Evolutionary conservation across 805 yeast genomes (phyloP).

Genomic region (Maudiozyma bulderi): DNA sequence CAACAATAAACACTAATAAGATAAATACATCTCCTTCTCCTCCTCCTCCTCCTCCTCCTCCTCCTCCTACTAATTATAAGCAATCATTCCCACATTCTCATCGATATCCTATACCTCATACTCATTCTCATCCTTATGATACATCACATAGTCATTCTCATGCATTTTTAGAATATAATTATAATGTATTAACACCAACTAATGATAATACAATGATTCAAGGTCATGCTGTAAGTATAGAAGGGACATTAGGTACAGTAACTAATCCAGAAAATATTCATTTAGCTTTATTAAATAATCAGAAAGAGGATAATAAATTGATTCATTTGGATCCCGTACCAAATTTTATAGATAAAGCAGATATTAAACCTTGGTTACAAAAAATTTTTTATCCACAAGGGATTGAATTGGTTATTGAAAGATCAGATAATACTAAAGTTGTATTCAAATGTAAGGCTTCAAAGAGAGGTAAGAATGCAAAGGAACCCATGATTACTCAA

Average conservation of each 20-base stretch:
- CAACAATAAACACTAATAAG: neutral
- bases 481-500: neutral
- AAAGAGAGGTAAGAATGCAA: slow-evolving; percentile 19
- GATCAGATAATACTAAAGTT: slow-evolving; percentile 52
- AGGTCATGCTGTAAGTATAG: neutral
- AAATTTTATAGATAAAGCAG: slow-evolving; percentile 34
- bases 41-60: no score
- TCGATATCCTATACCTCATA: neutral
- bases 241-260: slow-evolving; percentile 1
- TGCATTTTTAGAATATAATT: slow-evolving; percentile 1
- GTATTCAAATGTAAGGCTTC: slow-evolving; percentile 51
- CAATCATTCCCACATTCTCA: neutral
- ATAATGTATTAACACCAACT: neutral
- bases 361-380: slow-evolving; percentile 56
- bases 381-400: slow-evolving; percentile 39
- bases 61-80: neutral
- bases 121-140: slow-evolving; percentile 5
- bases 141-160: neutral
- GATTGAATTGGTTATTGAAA: slow-evolving; percentile 48
- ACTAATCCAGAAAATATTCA: slow-evolving; percentile 9
- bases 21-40: no score
- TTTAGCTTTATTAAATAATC: slow-evolving; percentile 3
- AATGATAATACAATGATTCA: neutral
- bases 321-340: slow-evolving; percentile 32
- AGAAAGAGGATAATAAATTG: slow-evolving; percentile 18